These are phyloP conservation scores for Elongisporangium undulatum DNA, from an alignment of 352 stramenopile genomes.

Conservation along the genomic window DNA sequence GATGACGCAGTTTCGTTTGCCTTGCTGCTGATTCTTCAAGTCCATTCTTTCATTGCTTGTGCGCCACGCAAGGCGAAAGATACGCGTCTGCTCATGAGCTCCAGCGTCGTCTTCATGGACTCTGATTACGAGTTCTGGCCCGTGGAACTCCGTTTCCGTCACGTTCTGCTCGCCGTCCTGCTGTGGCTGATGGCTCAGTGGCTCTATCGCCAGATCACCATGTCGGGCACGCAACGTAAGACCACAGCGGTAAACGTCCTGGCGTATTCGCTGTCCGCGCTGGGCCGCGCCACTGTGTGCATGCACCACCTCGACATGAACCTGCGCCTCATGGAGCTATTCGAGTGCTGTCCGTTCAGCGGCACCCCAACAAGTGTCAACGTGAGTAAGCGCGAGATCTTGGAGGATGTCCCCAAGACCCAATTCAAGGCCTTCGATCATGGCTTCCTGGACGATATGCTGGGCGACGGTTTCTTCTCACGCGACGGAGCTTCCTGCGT, in stretches of 20 bases:
- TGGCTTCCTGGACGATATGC: slow-evolving; percentile 6
- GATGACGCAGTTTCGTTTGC: too few species aligned
- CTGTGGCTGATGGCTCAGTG: neutral
- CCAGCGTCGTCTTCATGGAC: neutral
- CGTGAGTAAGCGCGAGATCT: neutral
- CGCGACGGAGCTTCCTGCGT: neutral
- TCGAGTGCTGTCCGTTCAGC: slow-evolving; percentile 19
- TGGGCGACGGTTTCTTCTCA: slow-evolving; percentile 9
- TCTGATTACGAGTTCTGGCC: neutral
- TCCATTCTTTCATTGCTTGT: neutral
- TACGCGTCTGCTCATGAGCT: neutral
- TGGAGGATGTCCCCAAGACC: slow-evolving; percentile 11
- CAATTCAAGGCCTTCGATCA: slow-evolving; percentile 2
- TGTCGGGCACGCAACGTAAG: slow-evolving; percentile 7
- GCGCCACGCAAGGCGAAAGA: neutral
- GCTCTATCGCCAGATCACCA: neutral
- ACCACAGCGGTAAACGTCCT: slow-evolving; percentile 16
- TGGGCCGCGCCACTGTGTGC: slow-evolving; percentile 18
- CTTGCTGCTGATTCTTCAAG: too few species aligned
- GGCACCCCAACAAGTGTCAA: neutral
- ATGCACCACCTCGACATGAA: slow-evolving; percentile 12
- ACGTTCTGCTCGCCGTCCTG: neutral
- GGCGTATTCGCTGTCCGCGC: slow-evolving; percentile 26
- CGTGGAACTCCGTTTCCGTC: neutral
- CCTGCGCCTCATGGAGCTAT: slow-evolving; percentile 22